Conservation (phyloP, 495 filamentous ascomycete genomes). For the Aspergillus asperescens region DNA sequence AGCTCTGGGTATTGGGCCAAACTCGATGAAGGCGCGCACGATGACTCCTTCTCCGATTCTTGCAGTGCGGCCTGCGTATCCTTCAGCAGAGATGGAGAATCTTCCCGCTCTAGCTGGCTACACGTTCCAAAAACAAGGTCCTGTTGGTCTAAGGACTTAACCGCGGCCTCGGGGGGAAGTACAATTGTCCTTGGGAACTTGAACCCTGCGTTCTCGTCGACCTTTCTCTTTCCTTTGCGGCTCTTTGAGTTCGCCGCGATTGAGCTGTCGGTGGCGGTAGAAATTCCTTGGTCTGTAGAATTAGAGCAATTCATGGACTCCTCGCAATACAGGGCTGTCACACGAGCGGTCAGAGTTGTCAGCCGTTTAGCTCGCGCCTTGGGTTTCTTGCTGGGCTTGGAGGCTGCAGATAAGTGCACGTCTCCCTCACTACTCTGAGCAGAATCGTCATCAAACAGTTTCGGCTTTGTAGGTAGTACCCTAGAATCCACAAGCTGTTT, state of each 20-base stretch:
- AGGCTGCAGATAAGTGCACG: conserved; percentile 7
- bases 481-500: conserved; percentile 28
- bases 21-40: background rate
- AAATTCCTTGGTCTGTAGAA: conserved; percentile 13
- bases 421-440: conserved; percentile 13
- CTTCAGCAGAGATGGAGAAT: conserved; percentile 62
- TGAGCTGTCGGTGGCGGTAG: conserved; percentile 21
- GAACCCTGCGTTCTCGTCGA: conserved; percentile 28
- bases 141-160: conserved; percentile 62
- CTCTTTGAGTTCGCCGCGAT: background rate
- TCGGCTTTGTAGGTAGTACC: conserved; percentile 17
- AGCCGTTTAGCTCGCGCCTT: conserved; percentile 65
- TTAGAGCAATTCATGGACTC: conserved; percentile 14
- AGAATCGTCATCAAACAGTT: conserved; percentile 3
- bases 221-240: conserved; percentile 21
- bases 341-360: conserved; percentile 78
- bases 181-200: conserved; percentile 45
- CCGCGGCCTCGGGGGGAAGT: conserved; percentile 68
- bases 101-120: conserved; percentile 76
- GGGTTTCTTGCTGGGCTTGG: conserved; percentile 36
- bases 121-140: conserved; percentile 89
- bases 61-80: conserved; percentile 67
- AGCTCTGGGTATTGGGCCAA: background rate
- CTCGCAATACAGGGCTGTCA: conserved; percentile 65
- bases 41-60: conserved; percentile 45